Conservation (phyloP, 129 eudicot species). For the Chrysanthemum seticuspe region DNA sequence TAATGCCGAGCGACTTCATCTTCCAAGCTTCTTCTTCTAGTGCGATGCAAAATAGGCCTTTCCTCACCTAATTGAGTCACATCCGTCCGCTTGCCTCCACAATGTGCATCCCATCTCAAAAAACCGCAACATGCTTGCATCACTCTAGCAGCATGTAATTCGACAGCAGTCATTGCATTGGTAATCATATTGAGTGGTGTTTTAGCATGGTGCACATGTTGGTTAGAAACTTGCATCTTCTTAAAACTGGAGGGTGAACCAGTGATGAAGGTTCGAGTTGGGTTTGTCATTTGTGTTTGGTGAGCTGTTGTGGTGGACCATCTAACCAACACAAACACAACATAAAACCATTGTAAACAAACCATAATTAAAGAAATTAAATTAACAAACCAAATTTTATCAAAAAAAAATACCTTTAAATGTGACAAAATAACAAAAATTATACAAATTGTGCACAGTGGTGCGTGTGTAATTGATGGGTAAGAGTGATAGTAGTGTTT, state of each 20-base stretch:
- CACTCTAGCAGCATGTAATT: slow-evolving; percentile 6
- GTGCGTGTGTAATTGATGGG: no score
- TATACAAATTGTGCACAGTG: no score
- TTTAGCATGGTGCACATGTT: slow-evolving; percentile 8
- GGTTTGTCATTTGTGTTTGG: neutral
- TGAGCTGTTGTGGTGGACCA: no score
- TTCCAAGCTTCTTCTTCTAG: slow-evolving; percentile 9
- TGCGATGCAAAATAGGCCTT: slow-evolving; percentile 8
- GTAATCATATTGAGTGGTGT: neutral
- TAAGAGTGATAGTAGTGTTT: no score
- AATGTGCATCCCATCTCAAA: slow-evolving; percentile 19
- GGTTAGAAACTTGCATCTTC: slow-evolving; percentile 8
- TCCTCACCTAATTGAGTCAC: slow-evolving; percentile 15
- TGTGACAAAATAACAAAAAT: no score
- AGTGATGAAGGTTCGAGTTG: no score
- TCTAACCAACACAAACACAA: no score
- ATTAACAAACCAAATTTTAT: no score
- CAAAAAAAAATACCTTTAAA: no score
- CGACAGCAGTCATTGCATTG: neutral
- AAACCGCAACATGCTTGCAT: slow-evolving; percentile 27
- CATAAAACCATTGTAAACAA: no score
- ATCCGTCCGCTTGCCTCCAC: slow-evolving; percentile 36
- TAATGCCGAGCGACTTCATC: slow-evolving; percentile 5
- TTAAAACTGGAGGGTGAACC: slow-evolving; percentile 1
- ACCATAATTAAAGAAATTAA: no score